phyloP scores from a whole-genome alignment of 2,329 filamentous ascomycete genomes.

The Aureobasidium sp. region DNA sequence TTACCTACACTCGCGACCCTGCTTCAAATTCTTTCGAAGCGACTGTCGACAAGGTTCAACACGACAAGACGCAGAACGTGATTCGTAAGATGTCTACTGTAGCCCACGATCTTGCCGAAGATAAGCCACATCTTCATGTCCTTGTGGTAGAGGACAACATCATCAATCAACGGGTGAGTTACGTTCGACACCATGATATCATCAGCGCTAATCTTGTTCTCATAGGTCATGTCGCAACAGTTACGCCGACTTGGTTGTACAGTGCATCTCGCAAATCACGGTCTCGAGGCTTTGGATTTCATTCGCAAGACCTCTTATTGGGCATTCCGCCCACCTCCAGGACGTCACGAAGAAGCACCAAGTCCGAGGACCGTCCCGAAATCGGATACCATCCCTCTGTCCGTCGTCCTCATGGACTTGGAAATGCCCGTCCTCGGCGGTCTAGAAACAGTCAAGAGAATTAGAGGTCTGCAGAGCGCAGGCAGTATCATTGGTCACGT shows the following conservation, averaged over 20 bases:
- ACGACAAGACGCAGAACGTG: neutral
- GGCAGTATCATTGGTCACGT: slow-evolving; percentile 54
- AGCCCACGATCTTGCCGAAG: neutral
- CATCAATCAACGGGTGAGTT: slow-evolving; percentile 19
- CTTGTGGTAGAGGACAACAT: slow-evolving; percentile 27
- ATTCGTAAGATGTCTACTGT: neutral
- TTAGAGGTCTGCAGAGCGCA: slow-evolving; percentile 52
- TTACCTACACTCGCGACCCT: neutral
- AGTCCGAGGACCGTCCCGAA: neutral
- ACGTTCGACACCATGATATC: fast-evolving
- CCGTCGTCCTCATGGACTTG: slow-evolving; percentile 15
- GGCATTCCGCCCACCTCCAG: neutral
- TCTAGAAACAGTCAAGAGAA: slow-evolving; percentile 58
- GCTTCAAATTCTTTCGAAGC: neutral
- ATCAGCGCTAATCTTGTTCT: neutral
- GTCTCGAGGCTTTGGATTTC: slow-evolving; percentile 24
- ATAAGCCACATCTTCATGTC: slow-evolving; percentile 14
- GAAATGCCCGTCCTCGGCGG: slow-evolving; percentile 78
- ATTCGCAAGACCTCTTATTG: slow-evolving; percentile 20
- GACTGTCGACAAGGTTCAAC: neutral
- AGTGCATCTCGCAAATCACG: slow-evolving; percentile 23
- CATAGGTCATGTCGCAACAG: slow-evolving; percentile 24
- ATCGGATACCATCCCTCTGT: neutral
- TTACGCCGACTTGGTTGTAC: slow-evolving; percentile 24
- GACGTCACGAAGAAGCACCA: neutral